Percentiles rank a stretch among this genome's conserved stretches.
Evolutionary conservation across 148 eudicot genomes (phyloP).

Genomic region (Rhododendron ovatum): DNA sequence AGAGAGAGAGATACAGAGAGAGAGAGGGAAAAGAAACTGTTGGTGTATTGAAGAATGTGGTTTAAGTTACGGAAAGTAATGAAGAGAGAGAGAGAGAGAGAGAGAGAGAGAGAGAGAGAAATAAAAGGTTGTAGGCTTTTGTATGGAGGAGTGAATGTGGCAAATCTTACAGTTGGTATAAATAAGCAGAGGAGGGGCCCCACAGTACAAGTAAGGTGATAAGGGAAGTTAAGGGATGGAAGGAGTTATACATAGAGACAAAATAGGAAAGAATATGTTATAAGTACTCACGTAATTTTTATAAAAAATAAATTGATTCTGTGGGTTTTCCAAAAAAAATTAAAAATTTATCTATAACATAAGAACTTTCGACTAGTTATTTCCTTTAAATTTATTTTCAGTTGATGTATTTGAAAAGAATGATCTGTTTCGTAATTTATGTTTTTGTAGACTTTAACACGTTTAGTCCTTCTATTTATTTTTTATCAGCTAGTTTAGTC

Average conservation of each 20-base stretch:
- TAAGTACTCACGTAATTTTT: background rate
- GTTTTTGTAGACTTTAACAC: background rate
- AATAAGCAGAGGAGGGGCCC: conserved; percentile 3
- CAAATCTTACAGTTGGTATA: conserved; percentile 2
- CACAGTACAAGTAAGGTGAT: background rate
- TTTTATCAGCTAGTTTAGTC: too few species aligned
- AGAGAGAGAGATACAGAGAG: background rate
- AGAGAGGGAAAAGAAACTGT: background rate
- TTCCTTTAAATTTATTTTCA: background rate
- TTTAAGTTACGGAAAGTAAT: background rate
- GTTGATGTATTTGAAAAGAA: background rate
- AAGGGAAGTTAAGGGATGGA: background rate
- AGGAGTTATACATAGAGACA: conserved; percentile 11
- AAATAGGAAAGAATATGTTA: background rate
- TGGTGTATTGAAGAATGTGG: background rate
- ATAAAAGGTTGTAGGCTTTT: background rate
- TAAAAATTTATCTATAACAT: background rate
- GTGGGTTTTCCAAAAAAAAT: background rate
- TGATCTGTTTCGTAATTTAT: too few species aligned
- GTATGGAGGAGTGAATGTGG: background rate
- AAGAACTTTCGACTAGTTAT: background rate
- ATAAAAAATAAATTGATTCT: too few species aligned
- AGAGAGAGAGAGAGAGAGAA: background rate
- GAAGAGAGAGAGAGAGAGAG: background rate
- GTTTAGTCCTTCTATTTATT: too few species aligned